A percentile compares a stretch with the other conserved stretches of the same genome.
These are phyloP conservation scores for Talaromyces sp. DNA, from an alignment of 2,329 filamentous ascomycete species.

Conservation along the genomic window DNA sequence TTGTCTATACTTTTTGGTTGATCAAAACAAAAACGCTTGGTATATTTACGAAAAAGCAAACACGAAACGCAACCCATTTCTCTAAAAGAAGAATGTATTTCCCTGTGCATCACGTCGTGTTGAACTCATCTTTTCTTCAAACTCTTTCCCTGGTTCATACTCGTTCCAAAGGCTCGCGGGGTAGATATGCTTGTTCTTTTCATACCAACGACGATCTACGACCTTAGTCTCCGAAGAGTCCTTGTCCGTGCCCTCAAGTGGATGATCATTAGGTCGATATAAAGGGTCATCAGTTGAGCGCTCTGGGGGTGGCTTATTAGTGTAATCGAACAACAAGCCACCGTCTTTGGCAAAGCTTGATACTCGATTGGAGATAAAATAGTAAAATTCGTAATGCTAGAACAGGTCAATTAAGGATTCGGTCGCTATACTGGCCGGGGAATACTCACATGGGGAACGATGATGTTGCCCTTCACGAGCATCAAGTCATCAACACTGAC, in stretches of 20 bases:
- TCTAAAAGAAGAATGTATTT: slow-evolving; percentile 84
- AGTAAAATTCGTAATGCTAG: slow-evolving; percentile 96
- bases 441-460: slow-evolving; percentile 83
- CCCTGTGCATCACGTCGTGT: slow-evolving; percentile 82
- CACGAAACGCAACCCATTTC: background rate
- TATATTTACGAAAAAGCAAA: slow-evolving; percentile 10
- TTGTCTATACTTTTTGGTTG: no score
- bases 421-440: background rate
- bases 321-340: slow-evolving; percentile 78
- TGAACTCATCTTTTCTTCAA: slow-evolving; percentile 61
- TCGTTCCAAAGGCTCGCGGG: slow-evolving; percentile 95
- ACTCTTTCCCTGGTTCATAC: slow-evolving; percentile 88
- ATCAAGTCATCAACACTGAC: slow-evolving; percentile 95
- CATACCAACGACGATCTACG: slow-evolving; percentile 94
- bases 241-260: slow-evolving; percentile 73
- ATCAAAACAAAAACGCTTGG: no score
- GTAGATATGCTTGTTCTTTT: slow-evolving; percentile 97
- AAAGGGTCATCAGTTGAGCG: slow-evolving; percentile 42
- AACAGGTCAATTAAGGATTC: slow-evolving; percentile 9
- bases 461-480: slow-evolving; percentile 85
- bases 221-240: slow-evolving; percentile 87
- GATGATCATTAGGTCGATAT: slow-evolving; percentile 53
- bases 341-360: slow-evolving; percentile 71
- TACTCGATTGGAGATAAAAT: slow-evolving; percentile 80
- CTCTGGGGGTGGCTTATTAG: slow-evolving; percentile 44